A percentile compares a stretch with the other conserved stretches of the same genome.
Evolutionary conservation across 2,329 filamentous ascomycete species (phyloP).

Genomic region (Trichoderma guizhouense): DNA sequence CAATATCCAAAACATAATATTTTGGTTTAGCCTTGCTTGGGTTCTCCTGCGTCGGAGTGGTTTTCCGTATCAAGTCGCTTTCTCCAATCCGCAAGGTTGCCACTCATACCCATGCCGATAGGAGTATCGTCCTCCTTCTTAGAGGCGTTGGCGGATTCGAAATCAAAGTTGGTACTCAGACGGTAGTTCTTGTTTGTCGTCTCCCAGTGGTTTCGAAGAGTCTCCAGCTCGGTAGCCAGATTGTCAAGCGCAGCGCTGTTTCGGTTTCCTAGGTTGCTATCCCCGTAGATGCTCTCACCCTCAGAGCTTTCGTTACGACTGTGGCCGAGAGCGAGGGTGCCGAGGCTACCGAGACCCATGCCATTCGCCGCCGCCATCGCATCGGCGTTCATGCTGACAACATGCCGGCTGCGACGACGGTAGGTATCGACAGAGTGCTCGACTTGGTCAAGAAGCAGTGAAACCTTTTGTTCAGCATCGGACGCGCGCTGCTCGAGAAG

Average conservation of each 20-base stretch:
- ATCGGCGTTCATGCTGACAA: constrained; percentile 51
- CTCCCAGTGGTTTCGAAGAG: constrained; percentile 88
- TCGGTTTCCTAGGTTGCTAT: constrained; percentile 46
- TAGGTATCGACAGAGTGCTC: constrained; percentile 93
- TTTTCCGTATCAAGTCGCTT: constrained; percentile 63
- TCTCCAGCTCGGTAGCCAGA: constrained; percentile 87
- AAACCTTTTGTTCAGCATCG: constrained; percentile 91
- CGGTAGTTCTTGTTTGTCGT: constrained; percentile 94
- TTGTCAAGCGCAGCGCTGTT: constrained; percentile 76
- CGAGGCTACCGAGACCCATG: constrained; percentile 29
- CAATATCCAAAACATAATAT: constrained; percentile 25
- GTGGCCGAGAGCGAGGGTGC: constrained; percentile 36
- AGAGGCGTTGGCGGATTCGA: constrained; percentile 52
- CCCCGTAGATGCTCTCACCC: constrained; percentile 60
- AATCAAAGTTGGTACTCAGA: constrained; percentile 84
- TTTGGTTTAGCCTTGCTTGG: constrained; percentile 26
- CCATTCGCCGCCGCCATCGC: constrained; percentile 35
- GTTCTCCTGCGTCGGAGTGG: constrained; percentile 29
- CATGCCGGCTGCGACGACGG: constrained; percentile 68
- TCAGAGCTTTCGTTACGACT: constrained; percentile 56
- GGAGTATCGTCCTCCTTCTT: constrained; percentile 46
- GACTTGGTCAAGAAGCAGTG: constrained; percentile 88
- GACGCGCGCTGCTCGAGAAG: constrained; percentile 78
- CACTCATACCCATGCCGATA: constrained; percentile 54
- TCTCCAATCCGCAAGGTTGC: constrained; percentile 75